Evolutionary conservation across 2,329 filamentous ascomycete species (phyloP), one percentile per base, ranked within the genome.

Genomic region (Penicillium sp.): DNA sequence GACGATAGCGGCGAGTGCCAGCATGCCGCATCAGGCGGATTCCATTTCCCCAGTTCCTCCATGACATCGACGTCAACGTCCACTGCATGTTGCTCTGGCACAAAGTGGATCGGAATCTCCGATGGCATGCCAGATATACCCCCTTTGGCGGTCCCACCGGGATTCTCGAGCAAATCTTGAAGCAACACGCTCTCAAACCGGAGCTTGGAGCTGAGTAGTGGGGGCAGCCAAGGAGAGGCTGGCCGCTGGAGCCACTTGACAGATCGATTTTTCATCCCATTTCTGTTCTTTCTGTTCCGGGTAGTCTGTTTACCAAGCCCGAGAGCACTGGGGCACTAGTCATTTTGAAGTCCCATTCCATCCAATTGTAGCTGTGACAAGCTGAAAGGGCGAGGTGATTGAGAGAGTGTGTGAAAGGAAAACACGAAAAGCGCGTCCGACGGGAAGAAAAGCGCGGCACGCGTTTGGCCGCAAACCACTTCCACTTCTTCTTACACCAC

Each of bases 71-170:
- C 8, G 39, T 29, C 9, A 33, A 40, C 18, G 10, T 8, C 15
- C 24, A n/a, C n/a, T n/a, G n/a, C n/a, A 23, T 21, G 30, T 21
- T 32, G 27, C 7, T 42, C 39, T 17, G 27, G 26, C 29, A 23
- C 15, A 5, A 39, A 27, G 44, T 51, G 48, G 48, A 57, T 46
- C 47, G 50, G 49, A 54, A 58, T 56, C 40, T 50, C 20, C 23
- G 29, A 39, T 49, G 50, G 49, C 43, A 58, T 58, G 41, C 47
- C 42, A 30, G 30, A 46, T 45, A 36, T 36, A 5, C 36, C 36
- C 36, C 21, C n/a, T n/a, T n/a, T 45, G 52, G 49, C 26, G 46
- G 26, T 23, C 24, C 45, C 30, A 34, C 17, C 15, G 39, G 46
- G 37, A 43, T 49, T 20, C 21, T 29, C 29, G 5, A 21, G 32